phyloP scores from a whole-genome alignment of 73 alveolate genomes.

The Paramecium octaurelia region DNA sequence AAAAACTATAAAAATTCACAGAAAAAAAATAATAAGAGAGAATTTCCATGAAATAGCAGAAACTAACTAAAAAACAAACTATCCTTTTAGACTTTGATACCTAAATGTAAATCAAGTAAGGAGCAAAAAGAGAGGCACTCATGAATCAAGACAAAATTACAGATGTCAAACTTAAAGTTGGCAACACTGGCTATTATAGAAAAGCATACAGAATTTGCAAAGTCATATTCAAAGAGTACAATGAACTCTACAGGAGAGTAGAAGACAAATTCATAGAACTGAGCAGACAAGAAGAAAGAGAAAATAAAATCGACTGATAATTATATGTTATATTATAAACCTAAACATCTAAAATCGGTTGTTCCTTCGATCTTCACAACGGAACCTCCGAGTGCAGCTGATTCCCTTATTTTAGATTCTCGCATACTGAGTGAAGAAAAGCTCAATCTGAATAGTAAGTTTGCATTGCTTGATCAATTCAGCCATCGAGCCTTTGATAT shows the following conservation, averaged over 20 bases:
- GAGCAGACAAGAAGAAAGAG: conserved; percentile 43
- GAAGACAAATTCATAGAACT: conserved; percentile 11
- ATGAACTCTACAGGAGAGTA: neutral
- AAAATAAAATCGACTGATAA: neutral
- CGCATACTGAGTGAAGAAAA: neutral
- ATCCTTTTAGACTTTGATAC: neutral
- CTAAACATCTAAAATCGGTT: neutral
- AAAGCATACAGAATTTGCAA: conserved; percentile 20
- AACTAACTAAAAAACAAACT: neutral
- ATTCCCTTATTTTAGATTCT: neutral
- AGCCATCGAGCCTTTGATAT: conserved; percentile 6
- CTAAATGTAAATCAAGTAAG: neutral
- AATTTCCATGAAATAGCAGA: neutral
- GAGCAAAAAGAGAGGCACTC: neutral
- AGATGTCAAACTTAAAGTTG: neutral
- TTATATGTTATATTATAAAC: conserved; percentile 7
- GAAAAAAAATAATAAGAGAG: neutral
- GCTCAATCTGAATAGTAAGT: neutral
- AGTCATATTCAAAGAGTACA: neutral
- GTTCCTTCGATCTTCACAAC: neutral
- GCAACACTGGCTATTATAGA: neutral
- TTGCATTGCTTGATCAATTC: neutral
- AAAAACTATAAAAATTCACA: neutral
- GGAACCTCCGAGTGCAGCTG: conserved; percentile 23
- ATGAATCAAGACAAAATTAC: neutral